Percentiles rank a stretch among this genome's conserved stretches.
Evolutionary conservation across 176 grass and related monocot species (phyloP).

Genomic region (Poa pratensis): DNA sequence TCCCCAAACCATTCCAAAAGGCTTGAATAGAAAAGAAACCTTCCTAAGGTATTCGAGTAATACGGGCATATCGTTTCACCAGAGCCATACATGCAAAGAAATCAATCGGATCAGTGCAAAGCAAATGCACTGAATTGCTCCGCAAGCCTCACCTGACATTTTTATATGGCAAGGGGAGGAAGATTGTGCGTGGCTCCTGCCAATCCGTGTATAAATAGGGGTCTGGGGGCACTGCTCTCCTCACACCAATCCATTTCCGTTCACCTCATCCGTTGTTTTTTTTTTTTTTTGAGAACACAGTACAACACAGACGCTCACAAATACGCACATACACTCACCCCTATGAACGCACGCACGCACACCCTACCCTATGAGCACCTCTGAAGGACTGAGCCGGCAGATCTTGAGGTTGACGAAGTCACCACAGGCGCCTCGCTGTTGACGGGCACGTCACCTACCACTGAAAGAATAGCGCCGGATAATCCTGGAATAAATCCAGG

Average conservation of each 20-base stretch:
- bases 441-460: too few relatives aligned
- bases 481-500: too few relatives aligned
- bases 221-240: background rate
- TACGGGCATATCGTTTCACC: background rate
- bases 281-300: too few relatives aligned
- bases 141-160: background rate
- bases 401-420: too few relatives aligned
- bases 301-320: too few relatives aligned
- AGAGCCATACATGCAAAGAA: background rate
- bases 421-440: too few relatives aligned
- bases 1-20: background rate
- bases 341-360: too few relatives aligned
- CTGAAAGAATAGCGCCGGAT: too few relatives aligned
- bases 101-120: background rate
- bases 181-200: background rate
- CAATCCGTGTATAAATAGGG: constrained; percentile 48
- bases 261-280: constrained; percentile 44
- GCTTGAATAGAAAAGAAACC: background rate
- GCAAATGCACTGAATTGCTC: background rate
- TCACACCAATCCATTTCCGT: constrained; percentile 51
- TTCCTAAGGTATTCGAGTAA: background rate
- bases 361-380: too few relatives aligned
- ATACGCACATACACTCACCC: too few relatives aligned
- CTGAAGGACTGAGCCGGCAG: too few relatives aligned
- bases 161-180: background rate